Percentiles rank a stretch among this genome's conserved stretches.
phyloP scores from a whole-genome alignment of 2,329 filamentous ascomycete species.

The Diaporthe aspalathi region DNA sequence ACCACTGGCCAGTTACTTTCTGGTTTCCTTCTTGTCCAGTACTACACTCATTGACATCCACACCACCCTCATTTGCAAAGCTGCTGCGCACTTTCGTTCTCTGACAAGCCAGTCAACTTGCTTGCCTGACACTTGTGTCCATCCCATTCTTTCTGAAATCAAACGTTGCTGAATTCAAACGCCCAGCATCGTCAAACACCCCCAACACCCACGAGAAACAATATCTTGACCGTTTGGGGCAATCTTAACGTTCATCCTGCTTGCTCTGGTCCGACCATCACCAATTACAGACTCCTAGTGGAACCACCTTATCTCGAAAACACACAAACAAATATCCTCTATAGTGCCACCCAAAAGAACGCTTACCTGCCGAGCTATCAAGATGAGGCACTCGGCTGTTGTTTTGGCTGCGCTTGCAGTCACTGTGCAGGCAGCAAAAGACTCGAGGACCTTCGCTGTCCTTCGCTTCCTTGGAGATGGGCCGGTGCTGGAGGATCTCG shows the following conservation, averaged over 20 bases:
- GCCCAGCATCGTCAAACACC: not conserved
- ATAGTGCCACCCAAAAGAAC: not conserved
- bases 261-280: constrained; percentile 51
- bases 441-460: constrained; percentile 70
- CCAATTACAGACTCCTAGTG: constrained; percentile 1
- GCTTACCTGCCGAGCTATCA: not conserved
- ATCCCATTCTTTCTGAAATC: constrained; percentile 2
- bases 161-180: not conserved
- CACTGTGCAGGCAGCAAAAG: constrained; percentile 54
- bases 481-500: constrained; percentile 68
- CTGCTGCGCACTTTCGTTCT: constrained; percentile 35
- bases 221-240: not conserved
- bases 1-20: not conserved
- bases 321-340: not conserved
- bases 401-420: constrained; percentile 53
- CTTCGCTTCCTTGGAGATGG: constrained; percentile 76
- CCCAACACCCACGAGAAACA: constrained; percentile 13
- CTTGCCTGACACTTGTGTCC: constrained; percentile 13
- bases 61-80: constrained; percentile 29
- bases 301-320: not conserved
- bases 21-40: not conserved
- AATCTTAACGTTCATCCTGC: constrained; percentile 34
- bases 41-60: constrained; percentile 22
- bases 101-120: constrained; percentile 26
- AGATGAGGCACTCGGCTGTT: constrained; percentile 24